Percentiles rank a stretch among this genome's conserved stretches.
Evolutionary conservation across 768 basidiomycete species (phyloP).

Genomic region (Rubroboletus pulcherrimus): DNA sequence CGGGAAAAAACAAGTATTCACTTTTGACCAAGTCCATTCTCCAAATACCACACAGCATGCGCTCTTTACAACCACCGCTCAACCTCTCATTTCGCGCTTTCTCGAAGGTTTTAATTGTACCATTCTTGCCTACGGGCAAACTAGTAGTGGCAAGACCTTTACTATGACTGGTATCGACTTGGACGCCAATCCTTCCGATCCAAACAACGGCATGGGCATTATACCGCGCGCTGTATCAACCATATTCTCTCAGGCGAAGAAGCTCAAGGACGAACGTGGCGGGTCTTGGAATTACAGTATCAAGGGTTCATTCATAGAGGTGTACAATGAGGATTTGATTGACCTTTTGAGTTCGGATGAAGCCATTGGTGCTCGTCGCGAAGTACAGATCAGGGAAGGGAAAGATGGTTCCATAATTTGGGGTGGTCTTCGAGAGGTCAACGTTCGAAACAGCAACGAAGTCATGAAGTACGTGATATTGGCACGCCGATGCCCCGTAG

Average conservation of each 20-base stretch:
- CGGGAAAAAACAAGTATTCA: conserved; percentile 80
- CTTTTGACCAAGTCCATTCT: conserved; percentile 91
- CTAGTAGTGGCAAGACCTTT: conserved; percentile 45
- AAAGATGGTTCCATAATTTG: conserved; percentile 96
- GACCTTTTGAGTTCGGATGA: conserved; percentile 85
- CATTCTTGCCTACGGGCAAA: conserved; percentile 33
- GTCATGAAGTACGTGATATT: conserved; percentile 79
- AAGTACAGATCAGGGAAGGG: conserved; percentile 95
- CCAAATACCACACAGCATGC: conserved; percentile 83
- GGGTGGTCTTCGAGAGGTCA: conserved; percentile 91
- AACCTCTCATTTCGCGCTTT: conserved; percentile 83
- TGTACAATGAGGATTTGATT: conserved; percentile 98
- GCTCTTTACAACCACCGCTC: conserved; percentile 80
- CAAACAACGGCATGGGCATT: conserved; percentile 86
- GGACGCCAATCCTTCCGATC: conserved; percentile 79
- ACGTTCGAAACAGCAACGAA: conserved; percentile 76
- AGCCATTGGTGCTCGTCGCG: conserved; percentile 59
- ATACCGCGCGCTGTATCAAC: conserved; percentile 90
- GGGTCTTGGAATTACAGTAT: conserved; percentile 73
- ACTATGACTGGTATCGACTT: conserved; percentile 97
- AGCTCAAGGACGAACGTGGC: conserved; percentile 72
- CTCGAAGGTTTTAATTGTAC: conserved; percentile 97
- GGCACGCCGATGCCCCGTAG: conserved; percentile 2
- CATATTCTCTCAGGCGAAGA: conserved; percentile 77
- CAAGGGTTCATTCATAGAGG: conserved; percentile 93